Evolutionary conservation across 225 moss, liverwort and hornwort species (phyloP), one percentile per base, ranked within the genome.

Genomic region (Physcomitrellopsis africana): DNA sequence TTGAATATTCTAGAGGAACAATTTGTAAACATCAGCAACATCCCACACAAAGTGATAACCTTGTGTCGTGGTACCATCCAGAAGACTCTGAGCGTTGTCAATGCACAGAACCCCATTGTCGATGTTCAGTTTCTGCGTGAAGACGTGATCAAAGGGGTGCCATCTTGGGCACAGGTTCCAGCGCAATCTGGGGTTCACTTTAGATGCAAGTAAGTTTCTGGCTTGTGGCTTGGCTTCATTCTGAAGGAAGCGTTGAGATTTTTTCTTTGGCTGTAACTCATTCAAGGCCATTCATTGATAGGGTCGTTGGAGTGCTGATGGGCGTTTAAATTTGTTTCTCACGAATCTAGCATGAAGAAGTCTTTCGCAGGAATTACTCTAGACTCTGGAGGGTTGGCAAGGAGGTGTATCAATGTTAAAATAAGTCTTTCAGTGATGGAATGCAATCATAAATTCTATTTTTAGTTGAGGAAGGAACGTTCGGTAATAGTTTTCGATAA

Each of bases 1-100:
- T 77, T 84, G 44, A 83, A 87, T 51, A 89, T 97, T 45, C 59
- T 93, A 55, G 92, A 97, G 78, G 94, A 94, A 16, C 81, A 90
- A 67, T 94, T 97, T 56, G 46, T 82, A 72, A 94, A 97, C 68
- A 94, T 97, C 63, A 87, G 83, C 47, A 87, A 75, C 55, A 92
- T 97, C 62, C 91, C 92, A 6, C 91, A 88, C 75, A 90, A 92
- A 69, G 96, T 96, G 72, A 91, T 96, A 18, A 88, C 94, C 20
- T 85, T 96, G 65, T 82, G 85, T 79, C 91, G 92, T 29, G 89
- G 91, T 53, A 96, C 92, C 45, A 96, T 96, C 37, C 89, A 76
- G 84, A 88, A 63, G 89, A 85, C 86, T 81, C 81, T 85, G 83
- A 79, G 24, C 76, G 80, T 56, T 81, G 72, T 88, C 20, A 69